phyloP scores from a whole-genome alignment of 352 stramenopile species.

The Phytophthora cryptogea region DNA sequence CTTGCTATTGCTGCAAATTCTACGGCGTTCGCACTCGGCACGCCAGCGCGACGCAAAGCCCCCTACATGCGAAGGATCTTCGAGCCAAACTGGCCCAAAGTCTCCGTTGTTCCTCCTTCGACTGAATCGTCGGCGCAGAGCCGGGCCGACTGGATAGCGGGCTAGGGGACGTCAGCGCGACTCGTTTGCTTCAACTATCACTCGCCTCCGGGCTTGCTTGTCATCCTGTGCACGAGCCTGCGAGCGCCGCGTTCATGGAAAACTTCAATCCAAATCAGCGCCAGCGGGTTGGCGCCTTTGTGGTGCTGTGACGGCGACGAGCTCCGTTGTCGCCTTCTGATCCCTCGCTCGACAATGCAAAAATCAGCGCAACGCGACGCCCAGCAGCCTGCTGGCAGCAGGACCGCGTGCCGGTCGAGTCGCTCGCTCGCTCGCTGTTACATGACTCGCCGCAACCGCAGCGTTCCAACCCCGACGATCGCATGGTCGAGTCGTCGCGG shows the following conservation, averaged over 20 bases:
- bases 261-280: conserved; percentile 22
- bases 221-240: background rate
- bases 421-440: conserved; percentile 3
- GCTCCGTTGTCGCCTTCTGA: conserved; percentile 5
- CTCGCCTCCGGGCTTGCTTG: background rate
- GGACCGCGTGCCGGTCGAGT: conserved; percentile 11
- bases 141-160: conserved; percentile 24
- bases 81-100: background rate
- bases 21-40: background rate
- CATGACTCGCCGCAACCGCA: conserved; percentile 19
- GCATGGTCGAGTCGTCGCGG: conserved; percentile 27
- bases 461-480: conserved; percentile 6
- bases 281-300: background rate
- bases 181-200: conserved; percentile 9
- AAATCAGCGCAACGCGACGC: conserved; percentile 12
- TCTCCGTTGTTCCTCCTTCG: conserved; percentile 15
- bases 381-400: no score
- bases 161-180: conserved; percentile 22
- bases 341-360: background rate
- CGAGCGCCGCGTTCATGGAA: conserved; percentile 4
- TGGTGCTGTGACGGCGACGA: conserved; percentile 4
- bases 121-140: conserved; percentile 22
- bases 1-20: no score
- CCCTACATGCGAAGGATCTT: conserved; percentile 13
- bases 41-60: background rate